Evolutionary conservation across 257 asterid genomes (phyloP).

Genomic region (Prunella vulgaris): DNA sequence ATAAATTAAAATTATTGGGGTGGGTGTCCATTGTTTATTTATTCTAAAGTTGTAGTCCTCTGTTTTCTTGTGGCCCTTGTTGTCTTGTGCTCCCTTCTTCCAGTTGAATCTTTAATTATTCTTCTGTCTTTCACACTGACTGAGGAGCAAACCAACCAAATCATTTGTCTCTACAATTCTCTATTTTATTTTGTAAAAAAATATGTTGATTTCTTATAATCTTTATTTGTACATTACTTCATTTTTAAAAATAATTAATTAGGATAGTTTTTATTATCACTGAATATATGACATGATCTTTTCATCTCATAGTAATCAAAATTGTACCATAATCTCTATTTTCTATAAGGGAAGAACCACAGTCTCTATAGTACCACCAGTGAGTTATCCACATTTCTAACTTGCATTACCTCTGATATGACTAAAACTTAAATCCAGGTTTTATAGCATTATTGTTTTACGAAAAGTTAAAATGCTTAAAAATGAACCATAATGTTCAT

Average conservation of each 20-base stretch:
- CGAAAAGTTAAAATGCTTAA: neutral
- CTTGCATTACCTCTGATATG: constrained; percentile 9
- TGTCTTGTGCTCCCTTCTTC: constrained; percentile 37
- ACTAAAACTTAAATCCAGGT: constrained; percentile 19
- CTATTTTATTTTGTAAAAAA: constrained; percentile 8
- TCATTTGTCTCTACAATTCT: constrained; percentile 38
- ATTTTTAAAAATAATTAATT: too few relatives aligned
- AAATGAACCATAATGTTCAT: neutral
- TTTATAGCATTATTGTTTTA: constrained; percentile 1
- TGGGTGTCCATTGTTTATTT: constrained; percentile 19
- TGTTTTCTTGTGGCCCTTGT: constrained; percentile 42
- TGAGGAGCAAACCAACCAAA: constrained; percentile 30
- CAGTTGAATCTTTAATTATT: constrained; percentile 29
- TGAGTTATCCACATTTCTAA: too few relatives aligned
- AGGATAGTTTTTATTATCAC: too few relatives aligned
- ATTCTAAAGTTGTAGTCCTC: constrained; percentile 13
- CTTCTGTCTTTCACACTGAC: constrained; percentile 22
- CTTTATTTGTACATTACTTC: too few relatives aligned
- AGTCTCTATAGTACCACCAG: too few relatives aligned
- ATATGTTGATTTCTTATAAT: neutral
- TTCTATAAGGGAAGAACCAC: too few relatives aligned
- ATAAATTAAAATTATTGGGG: too few relatives aligned
- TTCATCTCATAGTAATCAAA: too few relatives aligned
- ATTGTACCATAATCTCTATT: too few relatives aligned
- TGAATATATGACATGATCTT: too few relatives aligned